Evolutionary conservation across 2,329 filamentous ascomycete genomes (phyloP), one percentile per base, ranked within the genome.

Genomic region (Fusarium chlamydosporum): DNA sequence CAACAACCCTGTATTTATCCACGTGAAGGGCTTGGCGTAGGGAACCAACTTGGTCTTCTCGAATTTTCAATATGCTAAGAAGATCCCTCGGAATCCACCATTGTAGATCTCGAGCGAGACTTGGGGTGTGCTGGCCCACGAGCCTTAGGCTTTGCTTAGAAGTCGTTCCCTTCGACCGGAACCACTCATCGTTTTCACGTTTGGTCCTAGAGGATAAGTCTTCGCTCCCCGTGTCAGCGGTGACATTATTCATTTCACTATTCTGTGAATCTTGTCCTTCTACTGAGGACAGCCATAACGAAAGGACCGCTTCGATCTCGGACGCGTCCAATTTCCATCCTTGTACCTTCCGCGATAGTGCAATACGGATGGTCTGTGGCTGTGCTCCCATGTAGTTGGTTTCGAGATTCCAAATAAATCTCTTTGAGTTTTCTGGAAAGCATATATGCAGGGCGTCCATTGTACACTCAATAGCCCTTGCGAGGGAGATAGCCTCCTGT

Each of bases 141-240:
- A 41, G 18, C 6, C 38, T 18, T 0, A 41, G 2, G 2, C 38
- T 41, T 5, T 16, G 11, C 0, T 26, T 41, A 2, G 1, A 6
- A 9, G 5, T 5, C 9, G 38, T 23, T 5, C 38, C 38, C 3
- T 16, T 41, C 0, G 12, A 23, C 1, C 12, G 38, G 0, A 16
- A 8, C 38, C 20, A 23, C 3, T 41, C 20, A 16, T 41, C 20
- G n/a, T n/a, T n/a, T 38, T 11, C 10, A 5, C 5, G 1, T 20
- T 38, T 20, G 9, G 2, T 4, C 12, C 5, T 7, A 9, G 10
- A 3, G 4, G 1, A 2, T 7, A n/a, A n/a, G 0, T 5, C 10
- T 11, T 16, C 34, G 3, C n/a, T 7, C 1, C 2, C 1, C 4
- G 1, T 6, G 2, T 18, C 8, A 11, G 16, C 1, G n/a, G n/a